phyloP scores from a whole-genome alignment of 2,329 filamentous ascomycete genomes.

The Fusarium fujikuroi region DNA sequence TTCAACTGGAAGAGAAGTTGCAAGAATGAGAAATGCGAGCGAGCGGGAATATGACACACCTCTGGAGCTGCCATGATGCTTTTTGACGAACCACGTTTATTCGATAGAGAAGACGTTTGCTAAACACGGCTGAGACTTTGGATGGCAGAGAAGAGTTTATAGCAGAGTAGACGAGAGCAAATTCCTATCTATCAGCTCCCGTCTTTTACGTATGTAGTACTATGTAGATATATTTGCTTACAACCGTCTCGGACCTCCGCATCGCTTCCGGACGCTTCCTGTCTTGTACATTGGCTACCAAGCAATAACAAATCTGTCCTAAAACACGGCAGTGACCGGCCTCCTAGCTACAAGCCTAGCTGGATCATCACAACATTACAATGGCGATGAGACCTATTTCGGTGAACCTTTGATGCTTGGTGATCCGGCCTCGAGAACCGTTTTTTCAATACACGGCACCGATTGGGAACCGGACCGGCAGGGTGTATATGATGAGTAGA shows the following conservation, averaged over 20 bases:
- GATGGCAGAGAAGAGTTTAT: constrained; percentile 13
- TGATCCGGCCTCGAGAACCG: constrained; percentile 20
- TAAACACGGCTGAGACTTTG: constrained; percentile 10
- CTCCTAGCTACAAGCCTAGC: not conserved
- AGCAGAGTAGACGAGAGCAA: not conserved
- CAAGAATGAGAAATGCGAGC: not conserved
- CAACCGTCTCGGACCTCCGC: constrained; percentile 11
- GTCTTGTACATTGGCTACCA: constrained; percentile 24
- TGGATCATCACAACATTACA: not conserved
- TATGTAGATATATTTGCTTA: constrained; percentile 14
- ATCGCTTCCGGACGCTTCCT: constrained; percentile 21
- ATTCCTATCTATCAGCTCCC: constrained; percentile 8
- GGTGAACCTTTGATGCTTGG: constrained; percentile 3
- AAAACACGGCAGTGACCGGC: constrained; percentile 22
- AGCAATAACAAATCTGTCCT: constrained; percentile 27
- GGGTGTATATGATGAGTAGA: constrained; percentile 24
- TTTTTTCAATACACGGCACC: constrained; percentile 16
- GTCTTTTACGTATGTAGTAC: not conserved
- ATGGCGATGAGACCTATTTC: constrained; percentile 17
- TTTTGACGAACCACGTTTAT: constrained; percentile 7
- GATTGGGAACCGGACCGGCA: constrained; percentile 33
- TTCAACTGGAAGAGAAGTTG: constrained; percentile 6
- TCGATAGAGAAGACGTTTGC: constrained; percentile 3
- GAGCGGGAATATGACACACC: constrained; percentile 30
- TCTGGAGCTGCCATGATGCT: constrained; percentile 34